Conservation (phyloP, 176 grass and related monocot genomes). For the Oryza punctata region DNA sequence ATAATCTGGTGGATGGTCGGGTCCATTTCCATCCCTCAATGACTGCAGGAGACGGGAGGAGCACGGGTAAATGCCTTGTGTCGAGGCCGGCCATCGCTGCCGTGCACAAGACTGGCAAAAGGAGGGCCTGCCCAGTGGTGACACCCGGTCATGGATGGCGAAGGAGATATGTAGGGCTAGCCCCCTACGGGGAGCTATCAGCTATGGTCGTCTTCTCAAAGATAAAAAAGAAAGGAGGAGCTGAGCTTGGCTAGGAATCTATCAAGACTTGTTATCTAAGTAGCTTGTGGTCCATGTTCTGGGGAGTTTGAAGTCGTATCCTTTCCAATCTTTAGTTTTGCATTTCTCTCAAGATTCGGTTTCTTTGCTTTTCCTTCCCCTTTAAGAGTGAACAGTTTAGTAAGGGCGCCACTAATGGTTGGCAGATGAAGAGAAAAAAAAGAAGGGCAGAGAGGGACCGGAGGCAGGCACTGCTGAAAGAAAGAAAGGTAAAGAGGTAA, state of each 20-base stretch:
- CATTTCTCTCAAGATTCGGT: slow-evolving; percentile 60
- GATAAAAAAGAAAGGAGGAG: slow-evolving; percentile 33
- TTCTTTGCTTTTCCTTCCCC: slow-evolving; percentile 27
- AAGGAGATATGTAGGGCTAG: slow-evolving; percentile 34
- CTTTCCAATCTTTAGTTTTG: slow-evolving; percentile 44
- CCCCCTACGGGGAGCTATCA: slow-evolving; percentile 2
- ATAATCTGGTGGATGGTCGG: slow-evolving; percentile 55
- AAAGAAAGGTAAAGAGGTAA: slow-evolving; percentile 52
- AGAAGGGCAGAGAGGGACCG: background rate
- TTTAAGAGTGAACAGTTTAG: slow-evolving; percentile 43
- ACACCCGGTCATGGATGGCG: slow-evolving; percentile 47
- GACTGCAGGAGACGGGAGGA: slow-evolving; percentile 39
- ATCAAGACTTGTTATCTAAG: slow-evolving; percentile 55
- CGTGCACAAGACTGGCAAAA: slow-evolving; percentile 39
- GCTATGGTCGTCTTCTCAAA: slow-evolving; percentile 30
- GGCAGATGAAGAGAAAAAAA: slow-evolving; percentile 34
- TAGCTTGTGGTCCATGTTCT: slow-evolving; percentile 55
- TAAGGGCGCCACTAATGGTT: slow-evolving; percentile 48
- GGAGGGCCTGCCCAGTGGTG: background rate
- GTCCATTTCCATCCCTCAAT: slow-evolving; percentile 51
- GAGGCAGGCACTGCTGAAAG: slow-evolving; percentile 37
- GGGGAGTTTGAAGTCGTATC: slow-evolving; percentile 64
- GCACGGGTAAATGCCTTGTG: slow-evolving; percentile 44
- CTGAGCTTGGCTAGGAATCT: slow-evolving; percentile 50
- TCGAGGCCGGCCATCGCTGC: slow-evolving; percentile 49